A percentile compares a stretch with the other conserved stretches of the same genome.
Conservation (phyloP, 202 grass and related monocot genomes). For the Digitaria exilis region DNA sequence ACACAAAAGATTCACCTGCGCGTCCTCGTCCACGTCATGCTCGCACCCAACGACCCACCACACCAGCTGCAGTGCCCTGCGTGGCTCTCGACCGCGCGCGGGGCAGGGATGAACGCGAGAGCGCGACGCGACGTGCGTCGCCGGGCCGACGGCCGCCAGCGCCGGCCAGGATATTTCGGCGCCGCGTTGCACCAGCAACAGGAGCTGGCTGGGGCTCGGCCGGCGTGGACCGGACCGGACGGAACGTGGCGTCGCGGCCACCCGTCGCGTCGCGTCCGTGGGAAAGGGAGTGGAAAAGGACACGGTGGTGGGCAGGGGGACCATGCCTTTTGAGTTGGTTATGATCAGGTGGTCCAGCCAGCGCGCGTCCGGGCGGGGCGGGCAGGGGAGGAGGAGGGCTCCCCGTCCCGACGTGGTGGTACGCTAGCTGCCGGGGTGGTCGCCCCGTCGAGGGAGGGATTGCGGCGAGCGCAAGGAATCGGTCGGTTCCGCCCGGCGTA, state of each 20-base stretch:
- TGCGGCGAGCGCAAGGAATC: slow-evolving; percentile 27
- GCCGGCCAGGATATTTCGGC: slow-evolving; percentile 17
- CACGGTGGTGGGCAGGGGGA: neutral
- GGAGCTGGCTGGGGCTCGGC: too few relatives aligned
- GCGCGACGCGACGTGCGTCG: neutral
- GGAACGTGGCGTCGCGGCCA: neutral
- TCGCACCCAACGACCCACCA: neutral
- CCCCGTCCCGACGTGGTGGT: slow-evolving; percentile 3
- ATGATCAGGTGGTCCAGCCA: slow-evolving; percentile 66
- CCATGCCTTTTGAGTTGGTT: slow-evolving; percentile 50
- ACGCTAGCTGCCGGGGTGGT: neutral
- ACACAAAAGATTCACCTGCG: neutral
- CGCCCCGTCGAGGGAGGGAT: neutral
- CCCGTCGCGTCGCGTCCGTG: neutral
- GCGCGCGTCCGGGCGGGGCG: neutral
- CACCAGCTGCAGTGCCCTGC: too few relatives aligned
- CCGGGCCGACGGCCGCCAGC: neutral
- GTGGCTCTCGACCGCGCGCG: neutral
- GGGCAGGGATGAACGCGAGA: neutral
- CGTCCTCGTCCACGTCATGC: neutral
- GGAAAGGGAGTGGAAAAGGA: neutral
- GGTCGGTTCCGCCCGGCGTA: neutral
- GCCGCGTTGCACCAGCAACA: neutral
- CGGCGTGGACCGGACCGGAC: neutral
- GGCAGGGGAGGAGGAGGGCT: neutral